These are phyloP conservation scores for Cryptococcus maquisensis DNA, from an alignment of 1,284 basidiomycete species.

Conservation along the genomic window DNA sequence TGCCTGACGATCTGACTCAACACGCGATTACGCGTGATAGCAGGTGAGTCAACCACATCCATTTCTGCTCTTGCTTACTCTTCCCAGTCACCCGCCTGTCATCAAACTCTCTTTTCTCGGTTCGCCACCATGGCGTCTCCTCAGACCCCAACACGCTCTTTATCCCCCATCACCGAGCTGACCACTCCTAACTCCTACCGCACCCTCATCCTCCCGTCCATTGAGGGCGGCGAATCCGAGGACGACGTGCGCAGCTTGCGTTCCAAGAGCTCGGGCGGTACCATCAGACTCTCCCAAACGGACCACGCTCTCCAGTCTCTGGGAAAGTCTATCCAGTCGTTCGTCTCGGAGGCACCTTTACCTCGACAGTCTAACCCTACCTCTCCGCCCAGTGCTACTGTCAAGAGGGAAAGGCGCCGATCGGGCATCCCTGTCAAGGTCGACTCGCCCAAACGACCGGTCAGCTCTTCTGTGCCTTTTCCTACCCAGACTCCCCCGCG, in stretches of 20 bases:
- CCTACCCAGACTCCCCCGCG: background rate
- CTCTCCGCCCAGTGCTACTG: too few species aligned
- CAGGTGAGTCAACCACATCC: too few species aligned
- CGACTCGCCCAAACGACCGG: background rate
- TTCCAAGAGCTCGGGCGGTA: conserved; percentile 15
- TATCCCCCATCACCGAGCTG: conserved; percentile 38
- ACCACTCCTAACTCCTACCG: conserved; percentile 23
- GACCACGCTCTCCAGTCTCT: background rate
- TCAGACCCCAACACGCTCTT: conserved; percentile 7
- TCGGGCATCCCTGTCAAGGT: background rate
- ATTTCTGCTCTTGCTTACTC: too few species aligned
- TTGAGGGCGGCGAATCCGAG: conserved; percentile 7
- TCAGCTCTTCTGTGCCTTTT: background rate
- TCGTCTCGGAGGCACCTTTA: background rate
- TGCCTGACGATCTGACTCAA: too few species aligned
- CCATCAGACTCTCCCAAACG: conserved; percentile 5
- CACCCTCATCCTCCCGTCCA: conserved; percentile 13
- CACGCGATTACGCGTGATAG: too few species aligned
- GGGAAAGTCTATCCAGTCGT: background rate
- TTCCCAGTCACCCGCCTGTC: too few species aligned
- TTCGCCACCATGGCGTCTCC: background rate
- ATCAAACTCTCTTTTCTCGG: too few species aligned
- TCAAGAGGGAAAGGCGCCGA: too few species aligned
- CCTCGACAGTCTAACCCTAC: too few species aligned
- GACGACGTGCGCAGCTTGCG: conserved; percentile 1